phyloP scores from a whole-genome alignment of 352 stramenopile species.

The Pythium aquatile region DNA sequence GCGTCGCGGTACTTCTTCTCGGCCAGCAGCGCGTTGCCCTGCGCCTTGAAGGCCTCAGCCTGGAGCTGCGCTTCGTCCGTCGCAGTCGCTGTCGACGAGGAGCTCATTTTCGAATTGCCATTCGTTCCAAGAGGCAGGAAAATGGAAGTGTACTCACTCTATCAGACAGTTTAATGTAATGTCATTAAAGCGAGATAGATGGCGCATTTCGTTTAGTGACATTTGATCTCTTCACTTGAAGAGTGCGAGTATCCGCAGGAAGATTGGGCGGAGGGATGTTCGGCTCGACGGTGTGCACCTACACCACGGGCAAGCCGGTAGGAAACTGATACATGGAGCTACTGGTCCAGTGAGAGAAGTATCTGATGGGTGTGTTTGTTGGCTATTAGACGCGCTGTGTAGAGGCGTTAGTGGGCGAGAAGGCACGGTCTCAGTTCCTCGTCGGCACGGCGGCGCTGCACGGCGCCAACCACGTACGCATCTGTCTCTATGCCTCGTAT shows the following conservation, averaged over 20 bases:
- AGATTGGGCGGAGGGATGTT: slow-evolving; percentile 21
- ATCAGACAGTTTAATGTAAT: neutral
- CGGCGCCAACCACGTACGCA: slow-evolving; percentile 58
- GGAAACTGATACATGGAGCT: neutral
- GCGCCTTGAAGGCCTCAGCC: slow-evolving; percentile 79
- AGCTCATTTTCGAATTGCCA: slow-evolving; percentile 5
- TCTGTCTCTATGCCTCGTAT: no score
- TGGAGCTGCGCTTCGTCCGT: slow-evolving; percentile 58
- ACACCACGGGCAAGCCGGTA: slow-evolving; percentile 27
- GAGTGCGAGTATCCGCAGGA: neutral
- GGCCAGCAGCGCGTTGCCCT: slow-evolving; percentile 77
- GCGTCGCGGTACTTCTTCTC: slow-evolving; percentile 59
- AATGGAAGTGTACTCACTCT: no score
- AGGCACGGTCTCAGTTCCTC: slow-evolving; percentile 61
- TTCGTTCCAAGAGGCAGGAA: neutral
- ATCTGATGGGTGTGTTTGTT: neutral
- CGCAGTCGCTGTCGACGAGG: neutral
- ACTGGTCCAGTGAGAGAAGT: neutral
- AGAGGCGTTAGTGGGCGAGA: slow-evolving; percentile 64
- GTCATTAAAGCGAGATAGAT: neutral
- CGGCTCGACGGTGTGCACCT: slow-evolving; percentile 21
- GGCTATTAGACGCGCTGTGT: slow-evolving; percentile 53
- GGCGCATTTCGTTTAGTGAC: neutral
- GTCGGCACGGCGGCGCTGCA: slow-evolving; percentile 63
- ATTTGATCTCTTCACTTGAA: neutral